These are phyloP conservation scores for Phaseolus coccineus DNA, from an alignment of 331 rosid genomes.

Conservation along the genomic window DNA sequence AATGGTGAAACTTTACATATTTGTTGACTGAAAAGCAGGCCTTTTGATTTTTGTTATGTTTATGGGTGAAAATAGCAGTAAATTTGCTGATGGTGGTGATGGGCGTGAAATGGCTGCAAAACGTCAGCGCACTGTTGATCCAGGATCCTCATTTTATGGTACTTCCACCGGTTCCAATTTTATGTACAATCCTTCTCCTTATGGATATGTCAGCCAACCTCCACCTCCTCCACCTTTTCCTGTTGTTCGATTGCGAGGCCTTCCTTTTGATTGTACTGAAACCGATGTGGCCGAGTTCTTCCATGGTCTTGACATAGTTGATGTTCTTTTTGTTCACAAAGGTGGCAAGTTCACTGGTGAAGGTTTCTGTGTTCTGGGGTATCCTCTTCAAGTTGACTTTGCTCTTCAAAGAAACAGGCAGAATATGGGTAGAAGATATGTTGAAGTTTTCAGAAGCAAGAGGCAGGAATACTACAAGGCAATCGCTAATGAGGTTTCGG, in stretches of 20 bases:
- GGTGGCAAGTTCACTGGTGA: constrained; percentile 85
- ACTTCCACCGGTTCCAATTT: constrained; percentile 73
- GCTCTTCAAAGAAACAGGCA: constrained; percentile 91
- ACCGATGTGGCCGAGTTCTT: constrained; percentile 91
- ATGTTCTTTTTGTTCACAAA: constrained; percentile 87
- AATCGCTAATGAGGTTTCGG: constrained; percentile 78
- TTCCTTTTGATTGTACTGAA: constrained; percentile 91
- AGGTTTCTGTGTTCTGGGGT: constrained; percentile 88
- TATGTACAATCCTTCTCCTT: constrained; percentile 85
- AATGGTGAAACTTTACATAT: neutral
- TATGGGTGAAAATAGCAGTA: constrained; percentile 48
- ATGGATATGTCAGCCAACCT: constrained; percentile 77
- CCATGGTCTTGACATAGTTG: constrained; percentile 89
- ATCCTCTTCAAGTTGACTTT: constrained; percentile 94
- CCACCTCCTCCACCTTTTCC: constrained; percentile 93
- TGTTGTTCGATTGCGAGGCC: constrained; percentile 86
- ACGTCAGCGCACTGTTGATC: constrained; percentile 85
- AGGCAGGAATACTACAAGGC: constrained; percentile 97
- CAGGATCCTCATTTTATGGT: constrained; percentile 85
- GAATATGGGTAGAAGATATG: constrained; percentile 91
- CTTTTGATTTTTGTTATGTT: constrained; percentile 35
- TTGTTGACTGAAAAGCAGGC: neutral
- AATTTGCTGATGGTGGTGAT: constrained; percentile 73
- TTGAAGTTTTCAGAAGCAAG: constrained; percentile 92
- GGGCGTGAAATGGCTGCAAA: constrained; percentile 95